These are phyloP conservation scores for Tylopilus subfusipes DNA, from an alignment of 768 basidiomycete genomes.

Conservation along the genomic window DNA sequence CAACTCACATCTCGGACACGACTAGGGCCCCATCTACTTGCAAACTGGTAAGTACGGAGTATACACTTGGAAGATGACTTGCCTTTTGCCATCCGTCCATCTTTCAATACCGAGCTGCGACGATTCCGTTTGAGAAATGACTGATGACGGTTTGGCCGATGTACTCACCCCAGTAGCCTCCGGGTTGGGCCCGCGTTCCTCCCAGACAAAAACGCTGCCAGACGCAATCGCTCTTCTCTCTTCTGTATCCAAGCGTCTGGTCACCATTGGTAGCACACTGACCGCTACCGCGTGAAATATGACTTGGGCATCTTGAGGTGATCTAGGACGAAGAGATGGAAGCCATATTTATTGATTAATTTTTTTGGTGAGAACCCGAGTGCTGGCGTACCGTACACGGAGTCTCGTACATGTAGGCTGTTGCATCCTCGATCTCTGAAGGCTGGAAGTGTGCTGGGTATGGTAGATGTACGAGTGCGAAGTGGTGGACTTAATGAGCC, in stretches of 20 bases:
- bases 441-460: conserved; percentile 9
- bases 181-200: conserved; percentile 66
- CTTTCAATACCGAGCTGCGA: conserved; percentile 71
- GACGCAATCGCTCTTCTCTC: conserved; percentile 68
- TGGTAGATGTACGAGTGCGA: conserved; percentile 22
- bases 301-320: conserved; percentile 63
- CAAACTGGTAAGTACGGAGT: not conserved
- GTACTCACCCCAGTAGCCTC: conserved; percentile 61
- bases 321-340: conserved; percentile 29
- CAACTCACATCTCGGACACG: conserved; percentile 67
- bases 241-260: conserved; percentile 70
- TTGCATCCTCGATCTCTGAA: conserved; percentile 45
- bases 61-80: not conserved
- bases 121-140: conserved; percentile 1
- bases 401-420: conserved; percentile 63
- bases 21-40: conserved; percentile 68
- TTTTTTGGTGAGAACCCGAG: not conserved
- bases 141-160: conserved; percentile 3
- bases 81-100: conserved; percentile 72
- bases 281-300: conserved; percentile 72
- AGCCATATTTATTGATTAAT: not conserved
- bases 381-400: conserved; percentile 41
- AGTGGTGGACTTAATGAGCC: conserved; percentile 28
- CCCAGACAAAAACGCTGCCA: conserved; percentile 80
- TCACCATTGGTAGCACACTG: conserved; percentile 58